These are phyloP conservation scores for Achaetomium macrosporum DNA, from an alignment of 2,329 filamentous ascomycete species.

Conservation along the genomic window DNA sequence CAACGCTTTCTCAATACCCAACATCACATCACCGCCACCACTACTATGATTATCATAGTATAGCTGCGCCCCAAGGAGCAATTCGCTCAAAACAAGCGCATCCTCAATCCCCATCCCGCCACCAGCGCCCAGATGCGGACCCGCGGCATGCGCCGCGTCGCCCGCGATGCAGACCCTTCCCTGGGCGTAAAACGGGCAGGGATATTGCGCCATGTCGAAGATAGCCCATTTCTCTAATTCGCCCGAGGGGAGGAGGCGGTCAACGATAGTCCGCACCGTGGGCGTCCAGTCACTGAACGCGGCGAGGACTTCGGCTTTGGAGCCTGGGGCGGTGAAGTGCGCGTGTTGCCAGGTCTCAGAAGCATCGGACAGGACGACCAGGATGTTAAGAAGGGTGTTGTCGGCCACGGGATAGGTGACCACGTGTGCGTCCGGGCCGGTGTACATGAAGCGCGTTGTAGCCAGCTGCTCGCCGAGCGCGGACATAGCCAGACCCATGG, in stretches of 20 bases:
- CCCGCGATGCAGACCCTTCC: conserved; percentile 45
- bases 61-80: conserved; percentile 31
- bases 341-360: conserved; percentile 19
- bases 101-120: conserved; percentile 54
- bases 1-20: conserved; percentile 29
- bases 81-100: conserved; percentile 37
- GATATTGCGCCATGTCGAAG: conserved; percentile 44
- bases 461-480: conserved; percentile 45
- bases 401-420: conserved; percentile 57
- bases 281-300: conserved; percentile 40
- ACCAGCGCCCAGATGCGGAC: conserved; percentile 51
- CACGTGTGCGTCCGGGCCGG: conserved; percentile 51
- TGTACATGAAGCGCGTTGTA: conserved; percentile 48
- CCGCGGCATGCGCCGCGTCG: conserved; percentile 52
- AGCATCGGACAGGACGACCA: conserved; percentile 40
- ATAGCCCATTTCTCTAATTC: conserved; percentile 45
- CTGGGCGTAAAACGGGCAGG: conserved; percentile 38
- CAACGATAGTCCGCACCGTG: conserved; percentile 32
- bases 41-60: not conserved
- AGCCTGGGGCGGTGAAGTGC: conserved; percentile 31
- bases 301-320: conserved; percentile 34
- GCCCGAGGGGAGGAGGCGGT: conserved; percentile 44
- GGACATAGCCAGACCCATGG: conserved; percentile 48
- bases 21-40: not conserved
- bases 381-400: conserved; percentile 51